phyloP scores from a whole-genome alignment of 192 early-diverging fungal genomes.

The Dissophora ornata region DNA sequence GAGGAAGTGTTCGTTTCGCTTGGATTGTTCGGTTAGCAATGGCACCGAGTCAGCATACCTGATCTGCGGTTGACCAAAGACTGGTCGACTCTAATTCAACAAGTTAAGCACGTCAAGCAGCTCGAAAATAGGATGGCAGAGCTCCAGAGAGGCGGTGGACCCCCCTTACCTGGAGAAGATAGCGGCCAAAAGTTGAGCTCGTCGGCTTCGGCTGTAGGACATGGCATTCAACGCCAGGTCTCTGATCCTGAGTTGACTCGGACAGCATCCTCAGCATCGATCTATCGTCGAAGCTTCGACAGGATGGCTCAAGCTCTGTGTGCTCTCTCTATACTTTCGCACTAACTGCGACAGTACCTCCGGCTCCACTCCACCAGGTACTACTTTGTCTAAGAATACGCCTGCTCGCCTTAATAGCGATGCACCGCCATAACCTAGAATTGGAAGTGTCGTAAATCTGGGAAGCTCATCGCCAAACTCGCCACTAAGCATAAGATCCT shows the following conservation, averaged over 20 bases:
- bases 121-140: conserved; percentile 49
- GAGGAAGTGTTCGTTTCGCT: too few species aligned
- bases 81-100: conserved; percentile 43
- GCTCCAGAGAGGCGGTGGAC: conserved; percentile 29
- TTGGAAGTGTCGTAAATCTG: conserved; percentile 22
- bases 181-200: conserved; percentile 18
- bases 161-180: conserved; percentile 19
- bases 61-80: too few species aligned
- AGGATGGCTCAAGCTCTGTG: conserved; percentile 25
- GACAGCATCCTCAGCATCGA: background rate
- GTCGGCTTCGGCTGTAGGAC: conserved; percentile 10
- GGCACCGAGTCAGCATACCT: conserved; percentile 8
- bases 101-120: conserved; percentile 49
- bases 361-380: conserved; percentile 18
- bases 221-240: conserved; percentile 28
- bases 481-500: conserved; percentile 18
- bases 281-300: conserved; percentile 16
- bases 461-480: background rate
- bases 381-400: conserved; percentile 5
- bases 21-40: too few species aligned
- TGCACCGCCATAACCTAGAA: conserved; percentile 25
- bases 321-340: conserved; percentile 16
- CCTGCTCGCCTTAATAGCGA: conserved; percentile 14
- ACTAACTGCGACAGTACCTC: conserved; percentile 6
- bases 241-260: conserved; percentile 31